Evolutionary conservation across 805 yeast genomes (phyloP).

Genomic region (Sungouiella blattae): DNA sequence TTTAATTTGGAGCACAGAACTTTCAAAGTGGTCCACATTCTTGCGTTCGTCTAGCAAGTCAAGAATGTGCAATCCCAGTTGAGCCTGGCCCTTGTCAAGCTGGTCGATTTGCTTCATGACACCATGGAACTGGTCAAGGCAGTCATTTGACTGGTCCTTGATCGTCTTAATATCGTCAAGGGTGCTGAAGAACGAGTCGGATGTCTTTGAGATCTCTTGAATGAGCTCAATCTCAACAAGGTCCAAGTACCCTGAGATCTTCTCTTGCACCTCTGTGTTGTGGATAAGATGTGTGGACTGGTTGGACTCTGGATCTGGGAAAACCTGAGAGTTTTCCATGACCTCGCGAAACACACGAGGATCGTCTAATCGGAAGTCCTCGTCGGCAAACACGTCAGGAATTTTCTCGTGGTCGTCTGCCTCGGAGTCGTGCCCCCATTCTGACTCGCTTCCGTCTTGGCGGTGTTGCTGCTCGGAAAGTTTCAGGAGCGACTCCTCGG

Average conservation of each 20-base stretch:
- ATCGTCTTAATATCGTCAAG: constrained; percentile 72
- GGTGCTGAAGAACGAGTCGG: constrained; percentile 81
- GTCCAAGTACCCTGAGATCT: constrained; percentile 78
- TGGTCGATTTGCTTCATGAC: constrained; percentile 45
- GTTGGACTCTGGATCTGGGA: constrained; percentile 25
- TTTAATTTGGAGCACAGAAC: constrained; percentile 52
- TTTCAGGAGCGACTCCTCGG: constrained; percentile 34
- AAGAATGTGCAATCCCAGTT: constrained; percentile 48
- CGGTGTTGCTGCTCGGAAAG: constrained; percentile 17
- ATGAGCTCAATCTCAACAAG: constrained; percentile 78
- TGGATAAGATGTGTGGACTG: constrained; percentile 35
- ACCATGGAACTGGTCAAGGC: constrained; percentile 45
- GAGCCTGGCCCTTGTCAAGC: constrained; percentile 49
- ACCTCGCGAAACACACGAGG: constrained; percentile 80
- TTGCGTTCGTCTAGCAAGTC: constrained; percentile 49
- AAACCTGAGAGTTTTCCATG: constrained; percentile 52
- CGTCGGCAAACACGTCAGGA: constrained; percentile 66
- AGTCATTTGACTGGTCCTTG: constrained; percentile 48
- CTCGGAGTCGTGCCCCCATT: constrained; percentile 3
- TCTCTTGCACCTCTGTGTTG: constrained; percentile 65
- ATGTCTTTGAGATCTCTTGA: constrained; percentile 77
- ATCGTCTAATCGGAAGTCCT: constrained; percentile 77
- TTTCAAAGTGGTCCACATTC: constrained; percentile 62
- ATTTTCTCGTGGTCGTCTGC: constrained; percentile 29
- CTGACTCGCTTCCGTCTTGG: neutral